Evolutionary conservation across 2,329 filamentous ascomycete genomes (phyloP).

Genomic region (Arthroderma sp.): DNA sequence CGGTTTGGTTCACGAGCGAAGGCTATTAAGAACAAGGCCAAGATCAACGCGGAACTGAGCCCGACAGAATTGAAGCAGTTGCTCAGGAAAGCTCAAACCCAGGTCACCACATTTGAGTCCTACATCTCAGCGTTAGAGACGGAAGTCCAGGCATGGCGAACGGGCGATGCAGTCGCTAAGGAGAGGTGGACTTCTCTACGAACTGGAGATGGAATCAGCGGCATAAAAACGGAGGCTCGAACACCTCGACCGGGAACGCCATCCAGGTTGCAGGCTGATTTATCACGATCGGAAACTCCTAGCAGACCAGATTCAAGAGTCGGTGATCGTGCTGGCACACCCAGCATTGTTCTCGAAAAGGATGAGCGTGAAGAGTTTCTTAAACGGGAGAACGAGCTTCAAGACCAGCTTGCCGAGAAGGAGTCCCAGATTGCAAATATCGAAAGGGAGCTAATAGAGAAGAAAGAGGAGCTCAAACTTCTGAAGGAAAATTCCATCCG

Average conservation of each 20-base stretch:
- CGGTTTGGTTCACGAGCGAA: conserved; percentile 94
- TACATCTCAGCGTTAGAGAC: conserved; percentile 75
- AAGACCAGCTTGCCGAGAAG: conserved; percentile 89
- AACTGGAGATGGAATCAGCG: conserved; percentile 39
- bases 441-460: conserved; percentile 68
- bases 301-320: conserved; percentile 50
- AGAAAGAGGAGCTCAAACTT: conserved; percentile 71
- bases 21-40: conserved; percentile 99
- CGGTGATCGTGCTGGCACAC: conserved; percentile 75
- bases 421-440: conserved; percentile 67
- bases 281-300: conserved; percentile 45
- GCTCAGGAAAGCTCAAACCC: conserved; percentile 81
- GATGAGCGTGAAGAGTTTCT: conserved; percentile 96
- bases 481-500: conserved; percentile 77
- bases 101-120: conserved; percentile 74
- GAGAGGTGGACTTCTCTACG: conserved; percentile 71
- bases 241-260: conserved; percentile 30
- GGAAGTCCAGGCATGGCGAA: conserved; percentile 77
- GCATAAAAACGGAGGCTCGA: conserved; percentile 33
- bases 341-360: conserved; percentile 78
- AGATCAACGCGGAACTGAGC: conserved; percentile 96
- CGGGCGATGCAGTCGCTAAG: conserved; percentile 74
- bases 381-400: conserved; percentile 86
- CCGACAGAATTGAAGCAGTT: conserved; percentile 87
- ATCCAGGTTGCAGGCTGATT: conserved; percentile 27